Conservation (phyloP, 306 rosid species). For the Hippophae rhamnoides region DNA sequence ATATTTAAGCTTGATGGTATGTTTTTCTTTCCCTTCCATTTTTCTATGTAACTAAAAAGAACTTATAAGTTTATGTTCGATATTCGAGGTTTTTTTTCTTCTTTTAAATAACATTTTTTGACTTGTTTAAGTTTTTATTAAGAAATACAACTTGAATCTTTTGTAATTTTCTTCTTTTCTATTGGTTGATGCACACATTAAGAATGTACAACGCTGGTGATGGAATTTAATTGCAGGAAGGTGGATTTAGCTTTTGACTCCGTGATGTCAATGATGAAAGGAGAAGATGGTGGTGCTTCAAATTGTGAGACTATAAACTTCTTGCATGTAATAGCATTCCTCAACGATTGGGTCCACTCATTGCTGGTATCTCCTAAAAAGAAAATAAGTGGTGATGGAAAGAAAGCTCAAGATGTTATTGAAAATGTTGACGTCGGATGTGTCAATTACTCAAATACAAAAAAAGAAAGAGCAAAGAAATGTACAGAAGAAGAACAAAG, state of each 20-base stretch:
- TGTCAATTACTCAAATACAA: too few relatives aligned
- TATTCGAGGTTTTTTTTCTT: too few relatives aligned
- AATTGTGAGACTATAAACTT: constrained; percentile 42
- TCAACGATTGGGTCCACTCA: constrained; percentile 70
- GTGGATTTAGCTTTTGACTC: constrained; percentile 52
- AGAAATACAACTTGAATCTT: too few relatives aligned
- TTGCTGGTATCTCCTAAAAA: constrained; percentile 51
- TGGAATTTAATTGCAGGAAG: constrained; percentile 54
- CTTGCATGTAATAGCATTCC: constrained; percentile 44
- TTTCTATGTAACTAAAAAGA: too few relatives aligned
- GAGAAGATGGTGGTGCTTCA: constrained; percentile 17
- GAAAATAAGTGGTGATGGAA: constrained; percentile 26
- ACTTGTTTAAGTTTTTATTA: too few relatives aligned
- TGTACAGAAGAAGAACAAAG: too few relatives aligned
- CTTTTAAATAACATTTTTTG: too few relatives aligned
- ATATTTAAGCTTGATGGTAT: too few relatives aligned
- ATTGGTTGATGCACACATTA: neutral
- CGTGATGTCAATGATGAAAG: constrained; percentile 35
- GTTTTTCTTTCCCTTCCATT: too few relatives aligned
- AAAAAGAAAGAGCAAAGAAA: too few relatives aligned
- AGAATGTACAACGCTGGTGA: neutral
- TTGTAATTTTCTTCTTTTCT: neutral
- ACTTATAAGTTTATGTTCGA: too few relatives aligned
- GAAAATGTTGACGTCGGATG: constrained; percentile 11
- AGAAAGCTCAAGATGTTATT: constrained; percentile 23